A percentile compares a stretch with the other conserved stretches of the same genome.
Conservation (phyloP, 2,329 filamentous ascomycete species). For the Botrytis pseudocinerea region DNA sequence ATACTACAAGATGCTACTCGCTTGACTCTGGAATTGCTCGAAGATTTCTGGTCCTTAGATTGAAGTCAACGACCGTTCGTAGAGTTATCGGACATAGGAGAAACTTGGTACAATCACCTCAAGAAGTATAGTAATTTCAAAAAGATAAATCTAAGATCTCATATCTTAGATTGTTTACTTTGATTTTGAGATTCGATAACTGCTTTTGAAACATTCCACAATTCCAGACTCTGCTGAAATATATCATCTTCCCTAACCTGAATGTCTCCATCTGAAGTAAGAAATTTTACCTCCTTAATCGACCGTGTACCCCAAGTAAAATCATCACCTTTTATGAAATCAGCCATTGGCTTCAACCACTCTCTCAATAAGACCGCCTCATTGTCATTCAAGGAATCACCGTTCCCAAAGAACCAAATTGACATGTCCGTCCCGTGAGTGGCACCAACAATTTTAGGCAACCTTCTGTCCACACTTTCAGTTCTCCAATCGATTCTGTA, state of each 20-base stretch:
- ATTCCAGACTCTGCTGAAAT: conserved; percentile 24
- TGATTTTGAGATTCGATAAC: neutral
- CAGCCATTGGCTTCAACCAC: conserved; percentile 28
- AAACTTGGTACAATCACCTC: neutral
- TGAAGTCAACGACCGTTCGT: neutral
- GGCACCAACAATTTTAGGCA: conserved; percentile 24
- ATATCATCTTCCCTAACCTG: conserved; percentile 26
- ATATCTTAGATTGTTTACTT: neutral
- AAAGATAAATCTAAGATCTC: neutral
- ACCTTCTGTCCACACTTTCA: conserved; percentile 26
- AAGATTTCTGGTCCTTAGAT: neutral
- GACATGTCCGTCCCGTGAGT: conserved; percentile 29
- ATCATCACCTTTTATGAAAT: conserved; percentile 24
- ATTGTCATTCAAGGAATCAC: conserved; percentile 15
- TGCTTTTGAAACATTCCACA: conserved; percentile 23
- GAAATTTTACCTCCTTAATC: conserved; percentile 23
- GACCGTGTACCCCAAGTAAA: conserved; percentile 25
- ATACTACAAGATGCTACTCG: neutral
- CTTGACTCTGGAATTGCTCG: neutral
- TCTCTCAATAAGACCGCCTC: conserved; percentile 25
- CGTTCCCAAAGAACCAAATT: conserved; percentile 32
- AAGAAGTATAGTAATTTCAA: neutral
- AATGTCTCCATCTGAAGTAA: conserved; percentile 26
- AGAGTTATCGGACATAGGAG: neutral
- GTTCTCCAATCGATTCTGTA: conserved; percentile 30